Percentiles rank a stretch among this genome's conserved stretches.
Evolutionary conservation across 2,329 filamentous ascomycete species (phyloP).

Genomic region (Hypoxylon sp.): DNA sequence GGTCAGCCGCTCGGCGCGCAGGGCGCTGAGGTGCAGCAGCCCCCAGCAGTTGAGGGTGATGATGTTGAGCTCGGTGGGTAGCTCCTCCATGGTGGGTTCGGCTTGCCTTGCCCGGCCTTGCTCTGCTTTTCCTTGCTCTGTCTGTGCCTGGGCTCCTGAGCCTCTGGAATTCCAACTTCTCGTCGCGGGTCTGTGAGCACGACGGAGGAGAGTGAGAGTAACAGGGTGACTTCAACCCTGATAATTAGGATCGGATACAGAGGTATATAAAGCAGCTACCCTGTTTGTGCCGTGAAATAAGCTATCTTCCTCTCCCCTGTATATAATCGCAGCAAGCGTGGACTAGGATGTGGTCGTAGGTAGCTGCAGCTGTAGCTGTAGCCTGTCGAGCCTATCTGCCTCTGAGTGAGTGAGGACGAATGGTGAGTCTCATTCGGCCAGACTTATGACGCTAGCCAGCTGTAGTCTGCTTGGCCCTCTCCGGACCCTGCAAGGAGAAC

Average conservation of each 20-base stretch:
- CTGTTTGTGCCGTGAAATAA: neutral
- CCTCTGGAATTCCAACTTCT: neutral
- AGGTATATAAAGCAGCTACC: neutral
- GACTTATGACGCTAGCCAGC: conserved; percentile 1
- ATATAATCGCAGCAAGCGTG: conserved; percentile 13
- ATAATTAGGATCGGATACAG: neutral
- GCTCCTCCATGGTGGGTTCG: conserved; percentile 39
- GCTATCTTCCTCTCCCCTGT: neutral
- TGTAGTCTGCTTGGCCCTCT: neutral
- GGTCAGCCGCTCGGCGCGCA: conserved; percentile 77
- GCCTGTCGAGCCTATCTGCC: no score
- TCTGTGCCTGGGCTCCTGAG: neutral
- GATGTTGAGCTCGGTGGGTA: conserved; percentile 72
- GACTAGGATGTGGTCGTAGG: conserved; percentile 16
- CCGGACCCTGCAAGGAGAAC: no score
- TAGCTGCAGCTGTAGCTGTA: no score
- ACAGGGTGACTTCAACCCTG: neutral
- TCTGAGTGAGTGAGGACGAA: no score
- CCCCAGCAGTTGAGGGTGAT: conserved; percentile 98
- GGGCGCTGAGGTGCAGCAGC: conserved; percentile 82
- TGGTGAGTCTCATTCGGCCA: no score
- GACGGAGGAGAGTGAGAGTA: neutral
- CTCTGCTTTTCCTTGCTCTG: neutral
- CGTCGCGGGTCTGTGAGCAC: neutral
- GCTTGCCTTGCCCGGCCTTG: neutral